phyloP scores from a whole-genome alignment of 805 yeast species.

The Kregervanrija pseudodelftensis region DNA sequence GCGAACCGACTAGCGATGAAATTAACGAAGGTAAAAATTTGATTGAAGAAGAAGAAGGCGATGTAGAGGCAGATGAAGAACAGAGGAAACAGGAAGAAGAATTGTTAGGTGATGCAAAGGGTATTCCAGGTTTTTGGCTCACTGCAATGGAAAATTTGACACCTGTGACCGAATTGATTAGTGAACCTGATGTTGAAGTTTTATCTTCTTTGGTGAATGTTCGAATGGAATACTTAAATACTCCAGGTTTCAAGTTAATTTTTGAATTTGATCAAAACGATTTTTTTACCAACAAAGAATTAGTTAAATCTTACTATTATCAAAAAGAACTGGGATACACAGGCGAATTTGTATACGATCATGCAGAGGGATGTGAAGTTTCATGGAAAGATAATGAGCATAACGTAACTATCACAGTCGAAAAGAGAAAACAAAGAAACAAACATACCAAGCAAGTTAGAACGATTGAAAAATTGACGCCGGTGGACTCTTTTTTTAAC shows the following conservation, averaged over 20 bases:
- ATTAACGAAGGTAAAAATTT: constrained; percentile 70
- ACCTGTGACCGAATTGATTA: constrained; percentile 73
- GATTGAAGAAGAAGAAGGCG: constrained; percentile 37
- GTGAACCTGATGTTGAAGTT: constrained; percentile 86
- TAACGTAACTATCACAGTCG: constrained; percentile 80
- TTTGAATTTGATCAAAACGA: constrained; percentile 77
- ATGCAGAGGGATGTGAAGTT: constrained; percentile 85
- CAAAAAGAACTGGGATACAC: constrained; percentile 90
- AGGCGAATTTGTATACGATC: constrained; percentile 95
- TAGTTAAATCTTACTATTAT: constrained; percentile 86
- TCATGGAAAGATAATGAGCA: constrained; percentile 75
- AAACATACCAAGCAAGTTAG: constrained; percentile 94
- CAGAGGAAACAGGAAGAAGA: constrained; percentile 37
- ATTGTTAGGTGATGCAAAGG: constrained; percentile 37
- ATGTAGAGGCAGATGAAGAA: constrained; percentile 32
- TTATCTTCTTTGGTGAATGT: constrained; percentile 62
- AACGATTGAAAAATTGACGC: constrained; percentile 88
- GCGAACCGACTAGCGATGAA: constrained; percentile 75
- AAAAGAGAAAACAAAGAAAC: constrained; percentile 95
- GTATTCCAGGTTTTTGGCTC: constrained; percentile 94
- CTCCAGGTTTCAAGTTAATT: constrained; percentile 83
- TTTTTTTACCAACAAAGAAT: constrained; percentile 62
- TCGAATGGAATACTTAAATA: constrained; percentile 67
- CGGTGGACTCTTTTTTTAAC: constrained; percentile 92
- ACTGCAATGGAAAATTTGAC: constrained; percentile 87